These are phyloP conservation scores for Larix sibirica DNA, from an alignment of 83 land plant species.

Conservation along the genomic window DNA sequence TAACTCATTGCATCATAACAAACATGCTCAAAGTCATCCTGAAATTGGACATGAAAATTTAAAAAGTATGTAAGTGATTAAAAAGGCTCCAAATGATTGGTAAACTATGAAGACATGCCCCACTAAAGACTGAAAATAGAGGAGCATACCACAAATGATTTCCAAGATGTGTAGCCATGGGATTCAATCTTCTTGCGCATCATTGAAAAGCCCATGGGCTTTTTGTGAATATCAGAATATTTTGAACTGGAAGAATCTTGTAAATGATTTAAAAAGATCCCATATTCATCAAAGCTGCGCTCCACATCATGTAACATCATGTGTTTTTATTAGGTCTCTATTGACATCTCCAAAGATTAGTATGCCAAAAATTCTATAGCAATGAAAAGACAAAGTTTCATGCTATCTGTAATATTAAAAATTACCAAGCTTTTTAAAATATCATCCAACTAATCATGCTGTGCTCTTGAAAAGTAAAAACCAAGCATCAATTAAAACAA, in stretches of 20 bases:
- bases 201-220: slow-evolving; percentile 27
- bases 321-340: slow-evolving; percentile 1
- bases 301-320: slow-evolving; percentile 13
- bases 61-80: background rate
- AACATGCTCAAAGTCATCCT: slow-evolving; percentile 16
- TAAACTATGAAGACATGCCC: background rate
- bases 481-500: background rate
- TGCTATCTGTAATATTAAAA: background rate
- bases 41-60: background rate
- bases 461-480: background rate
- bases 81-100: background rate
- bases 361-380: background rate
- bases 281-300: slow-evolving; percentile 31
- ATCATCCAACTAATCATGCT: background rate
- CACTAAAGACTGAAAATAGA: background rate
- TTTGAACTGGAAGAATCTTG: slow-evolving; percentile 21
- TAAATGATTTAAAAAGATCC: slow-evolving; percentile 25
- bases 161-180: slow-evolving; percentile 30
- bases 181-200: slow-evolving; percentile 23
- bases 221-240: slow-evolving; percentile 24
- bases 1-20: slow-evolving; percentile 21
- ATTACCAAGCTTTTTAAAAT: background rate
- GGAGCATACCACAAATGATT: slow-evolving; percentile 36
- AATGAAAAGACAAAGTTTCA: background rate
- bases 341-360: background rate